Percentiles rank a stretch among this genome's conserved stretches.
Evolutionary conservation across 2,329 filamentous ascomycete species (phyloP).

Genomic region (Trichoderma sp.): DNA sequence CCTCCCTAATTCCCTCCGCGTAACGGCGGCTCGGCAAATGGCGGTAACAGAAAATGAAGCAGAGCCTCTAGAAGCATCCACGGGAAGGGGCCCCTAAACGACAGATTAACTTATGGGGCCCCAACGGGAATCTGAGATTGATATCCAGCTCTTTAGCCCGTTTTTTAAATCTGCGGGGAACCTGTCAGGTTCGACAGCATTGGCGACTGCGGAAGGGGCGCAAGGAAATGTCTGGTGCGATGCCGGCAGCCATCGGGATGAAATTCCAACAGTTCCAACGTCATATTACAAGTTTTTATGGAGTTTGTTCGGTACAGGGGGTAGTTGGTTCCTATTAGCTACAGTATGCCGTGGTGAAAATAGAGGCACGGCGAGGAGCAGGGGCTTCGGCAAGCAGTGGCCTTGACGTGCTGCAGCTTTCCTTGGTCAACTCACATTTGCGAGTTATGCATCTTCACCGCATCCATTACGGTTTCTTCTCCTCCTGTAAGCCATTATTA

Average conservation of each 20-base stretch:
- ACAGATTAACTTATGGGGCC: constrained; percentile 21
- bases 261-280: neutral
- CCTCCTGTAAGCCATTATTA: neutral
- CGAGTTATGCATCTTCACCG: neutral
- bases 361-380: neutral
- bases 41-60: constrained; percentile 21
- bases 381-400: neutral
- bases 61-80: constrained; percentile 23
- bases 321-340: neutral
- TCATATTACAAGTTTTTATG: neutral
- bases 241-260: constrained; percentile 26
- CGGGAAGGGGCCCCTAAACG: neutral
- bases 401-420: neutral
- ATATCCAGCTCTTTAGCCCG: neutral
- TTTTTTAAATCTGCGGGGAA: constrained; percentile 25
- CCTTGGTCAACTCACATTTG: neutral
- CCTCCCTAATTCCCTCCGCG: neutral
- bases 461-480: neutral
- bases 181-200: constrained; percentile 29
- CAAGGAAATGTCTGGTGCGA: neutral
- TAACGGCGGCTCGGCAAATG: constrained; percentile 26
- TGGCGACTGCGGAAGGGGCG: constrained; percentile 20
- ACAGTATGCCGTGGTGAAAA: no score
- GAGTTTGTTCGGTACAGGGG: neutral
- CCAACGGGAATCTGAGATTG: constrained; percentile 29